A percentile compares a stretch with the other conserved stretches of the same genome.
Evolutionary conservation across 2,329 filamentous ascomycete genomes (phyloP).

Genomic region (Daldinia eschscholtzii): DNA sequence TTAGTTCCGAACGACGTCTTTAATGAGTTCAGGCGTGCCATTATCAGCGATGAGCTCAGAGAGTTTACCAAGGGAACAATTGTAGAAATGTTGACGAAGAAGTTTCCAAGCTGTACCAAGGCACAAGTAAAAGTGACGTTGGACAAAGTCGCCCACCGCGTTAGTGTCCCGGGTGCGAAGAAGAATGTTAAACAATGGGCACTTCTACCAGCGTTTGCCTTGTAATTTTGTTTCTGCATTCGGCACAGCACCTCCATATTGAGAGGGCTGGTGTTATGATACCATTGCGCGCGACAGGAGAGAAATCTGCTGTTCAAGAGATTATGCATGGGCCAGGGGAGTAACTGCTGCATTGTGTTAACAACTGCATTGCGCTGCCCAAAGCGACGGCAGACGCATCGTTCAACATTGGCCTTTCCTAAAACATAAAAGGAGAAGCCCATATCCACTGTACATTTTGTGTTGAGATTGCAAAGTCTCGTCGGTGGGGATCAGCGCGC

Average conservation of each 20-base stretch:
- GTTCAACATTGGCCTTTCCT: not conserved
- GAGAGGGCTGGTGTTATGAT: constrained; percentile 8
- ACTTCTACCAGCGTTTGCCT: constrained; percentile 41
- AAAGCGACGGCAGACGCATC: not conserved
- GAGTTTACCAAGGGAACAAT: constrained; percentile 78
- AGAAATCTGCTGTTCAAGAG: not conserved
- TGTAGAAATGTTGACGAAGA: constrained; percentile 79
- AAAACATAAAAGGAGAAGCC: not conserved
- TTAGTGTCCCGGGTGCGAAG: constrained; percentile 59
- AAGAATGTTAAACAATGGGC: constrained; percentile 68
- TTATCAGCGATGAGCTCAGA: constrained; percentile 73
- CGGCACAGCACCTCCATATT: not conserved
- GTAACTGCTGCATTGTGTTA: not conserved
- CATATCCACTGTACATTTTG: constrained; percentile 4
- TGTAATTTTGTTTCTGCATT: constrained; percentile 11
- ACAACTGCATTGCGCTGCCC: not conserved
- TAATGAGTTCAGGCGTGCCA: constrained; percentile 74
- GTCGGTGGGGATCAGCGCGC: not conserved
- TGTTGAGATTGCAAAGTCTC: constrained; percentile 9
- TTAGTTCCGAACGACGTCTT: constrained; percentile 71
- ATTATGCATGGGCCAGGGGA: not conserved
- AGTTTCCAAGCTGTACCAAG: constrained; percentile 78
- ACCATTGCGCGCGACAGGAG: constrained; percentile 5
- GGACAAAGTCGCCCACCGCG: constrained; percentile 72
- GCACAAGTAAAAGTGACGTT: constrained; percentile 79